phyloP scores from a whole-genome alignment of 352 stramenopile genomes.

The Pythium sukuiense region DNA sequence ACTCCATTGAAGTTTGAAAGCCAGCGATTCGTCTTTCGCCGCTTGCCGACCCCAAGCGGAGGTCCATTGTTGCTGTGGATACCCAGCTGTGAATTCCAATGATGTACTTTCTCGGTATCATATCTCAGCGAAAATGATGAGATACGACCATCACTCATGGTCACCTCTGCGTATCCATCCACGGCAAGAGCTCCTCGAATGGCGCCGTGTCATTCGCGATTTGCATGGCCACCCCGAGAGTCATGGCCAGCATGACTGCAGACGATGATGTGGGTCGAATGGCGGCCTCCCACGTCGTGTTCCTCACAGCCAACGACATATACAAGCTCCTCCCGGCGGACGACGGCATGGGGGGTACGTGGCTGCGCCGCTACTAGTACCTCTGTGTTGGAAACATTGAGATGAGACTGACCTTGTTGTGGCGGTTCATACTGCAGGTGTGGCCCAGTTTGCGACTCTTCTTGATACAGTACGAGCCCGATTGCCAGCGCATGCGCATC shows the following conservation, averaged over 20 bases:
- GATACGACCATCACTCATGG: no score
- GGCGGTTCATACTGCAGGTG: background rate
- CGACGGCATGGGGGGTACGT: constrained; percentile 17
- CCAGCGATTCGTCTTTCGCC: background rate
- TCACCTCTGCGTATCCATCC: no score
- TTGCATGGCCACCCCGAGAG: no score
- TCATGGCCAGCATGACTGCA: no score
- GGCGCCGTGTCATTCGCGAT: no score
- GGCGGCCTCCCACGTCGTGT: constrained; percentile 14
- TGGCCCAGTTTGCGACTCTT: constrained; percentile 24
- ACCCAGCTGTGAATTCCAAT: background rate
- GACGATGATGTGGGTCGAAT: background rate
- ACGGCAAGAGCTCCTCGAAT: no score
- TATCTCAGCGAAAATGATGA: no score
- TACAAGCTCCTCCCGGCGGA: constrained; percentile 26
- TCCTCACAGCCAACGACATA: constrained; percentile 21
- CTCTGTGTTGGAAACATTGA: no score
- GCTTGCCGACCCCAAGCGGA: constrained; percentile 9
- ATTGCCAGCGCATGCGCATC: constrained; percentile 13
- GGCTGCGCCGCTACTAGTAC: no score
- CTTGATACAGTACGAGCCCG: constrained; percentile 6
- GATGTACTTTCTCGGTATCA: no score
- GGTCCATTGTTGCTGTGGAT: constrained; percentile 5
- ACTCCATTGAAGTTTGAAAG: background rate
- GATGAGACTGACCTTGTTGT: no score